Conservation (phyloP, 2,329 filamentous ascomycete genomes). For the Arthrobotrys pseudoclavata region DNA sequence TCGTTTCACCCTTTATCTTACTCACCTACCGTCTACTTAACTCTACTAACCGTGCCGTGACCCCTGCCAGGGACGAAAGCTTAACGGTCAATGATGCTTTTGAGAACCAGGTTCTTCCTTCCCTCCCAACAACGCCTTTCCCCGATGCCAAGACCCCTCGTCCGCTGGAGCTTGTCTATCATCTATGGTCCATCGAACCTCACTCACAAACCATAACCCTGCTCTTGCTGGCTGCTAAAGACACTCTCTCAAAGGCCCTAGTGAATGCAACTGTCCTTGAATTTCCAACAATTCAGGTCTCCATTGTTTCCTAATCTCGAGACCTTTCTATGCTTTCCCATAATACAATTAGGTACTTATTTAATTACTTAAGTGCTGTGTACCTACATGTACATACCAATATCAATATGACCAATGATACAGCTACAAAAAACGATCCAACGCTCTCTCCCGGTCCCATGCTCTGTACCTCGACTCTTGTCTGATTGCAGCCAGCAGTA, state of each 20-base stretch:
- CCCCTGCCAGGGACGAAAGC: conserved; percentile 27
- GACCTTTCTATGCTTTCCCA: too few species aligned
- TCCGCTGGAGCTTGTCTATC: background rate
- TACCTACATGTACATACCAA: too few species aligned
- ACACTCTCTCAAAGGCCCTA: conserved; percentile 18
- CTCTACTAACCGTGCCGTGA: background rate
- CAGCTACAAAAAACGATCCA: too few species aligned
- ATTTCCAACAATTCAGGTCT: conserved; percentile 41
- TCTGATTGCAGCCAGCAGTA: too few species aligned
- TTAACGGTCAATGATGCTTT: conserved; percentile 29
- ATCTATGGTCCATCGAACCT: conserved; percentile 17
- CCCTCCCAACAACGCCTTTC: conserved; percentile 1
- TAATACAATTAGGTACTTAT: too few species aligned
- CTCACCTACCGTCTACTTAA: background rate
- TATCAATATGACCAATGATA: background rate
- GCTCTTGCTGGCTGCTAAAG: conserved; percentile 1
- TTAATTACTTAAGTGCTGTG: too few species aligned
- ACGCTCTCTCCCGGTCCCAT: too few species aligned
- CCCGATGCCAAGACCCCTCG: background rate
- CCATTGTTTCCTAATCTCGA: background rate
- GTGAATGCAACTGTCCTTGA: conserved; percentile 38
- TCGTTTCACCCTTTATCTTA: background rate
- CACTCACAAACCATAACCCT: conserved; percentile 5
- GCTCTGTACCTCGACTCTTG: too few species aligned
- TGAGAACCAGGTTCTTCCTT: conserved; percentile 11